Conservation (phyloP, 345 rosid genomes). For the Citrus medica region DNA sequence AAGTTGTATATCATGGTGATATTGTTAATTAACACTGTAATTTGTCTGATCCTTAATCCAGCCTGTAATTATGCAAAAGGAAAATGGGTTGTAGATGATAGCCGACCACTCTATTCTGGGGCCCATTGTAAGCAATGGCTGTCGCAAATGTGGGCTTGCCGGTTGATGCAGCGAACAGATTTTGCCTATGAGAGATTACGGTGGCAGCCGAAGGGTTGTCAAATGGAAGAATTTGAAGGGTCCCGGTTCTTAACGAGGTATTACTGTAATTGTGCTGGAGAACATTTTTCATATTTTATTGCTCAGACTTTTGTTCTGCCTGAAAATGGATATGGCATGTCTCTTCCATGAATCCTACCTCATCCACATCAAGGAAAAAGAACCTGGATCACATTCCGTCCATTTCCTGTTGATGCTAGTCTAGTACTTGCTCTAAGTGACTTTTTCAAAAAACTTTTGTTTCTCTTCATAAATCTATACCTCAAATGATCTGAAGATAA, state of each 20-base stretch:
- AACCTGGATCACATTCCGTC: neutral
- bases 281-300: neutral
- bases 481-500: neutral
- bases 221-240: conserved; percentile 74
- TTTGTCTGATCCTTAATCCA: conserved; percentile 20
- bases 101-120: conserved; percentile 75
- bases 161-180: conserved; percentile 80
- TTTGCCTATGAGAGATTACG: conserved; percentile 70
- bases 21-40: conserved; percentile 7
- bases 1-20: neutral
- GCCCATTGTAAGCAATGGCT: conserved; percentile 83
- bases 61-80: conserved; percentile 86
- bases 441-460: neutral
- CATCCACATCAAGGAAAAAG: neutral
- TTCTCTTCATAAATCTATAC: conserved; percentile 3
- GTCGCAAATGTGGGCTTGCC: conserved; percentile 92
- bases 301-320: neutral
- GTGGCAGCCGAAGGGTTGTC: conserved; percentile 88
- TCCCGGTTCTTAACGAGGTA: conserved; percentile 77
- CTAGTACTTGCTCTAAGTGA: neutral
- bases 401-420: neutral
- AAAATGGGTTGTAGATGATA: conserved; percentile 83
- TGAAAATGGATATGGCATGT: neutral
- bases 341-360: neutral
- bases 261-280: neutral